Evolutionary conservation across 208 protist species (phyloP), one percentile per base, ranked within the genome.

Genomic region (Leishmania mexicana): DNA sequence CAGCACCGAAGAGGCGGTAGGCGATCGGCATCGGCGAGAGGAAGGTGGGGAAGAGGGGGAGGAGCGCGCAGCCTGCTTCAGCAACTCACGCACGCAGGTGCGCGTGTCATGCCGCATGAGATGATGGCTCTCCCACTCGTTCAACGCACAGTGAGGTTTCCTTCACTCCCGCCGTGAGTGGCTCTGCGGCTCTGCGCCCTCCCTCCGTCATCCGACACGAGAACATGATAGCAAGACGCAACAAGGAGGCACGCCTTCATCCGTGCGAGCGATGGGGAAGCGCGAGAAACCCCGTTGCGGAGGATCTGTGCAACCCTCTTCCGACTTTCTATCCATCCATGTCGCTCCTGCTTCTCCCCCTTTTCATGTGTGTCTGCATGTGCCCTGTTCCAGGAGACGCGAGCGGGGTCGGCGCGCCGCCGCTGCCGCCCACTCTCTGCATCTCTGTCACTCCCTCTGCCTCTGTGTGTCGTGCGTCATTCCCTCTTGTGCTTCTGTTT

Each of bases 1-100:
- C 79, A 10, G 49, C 80, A 15, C 68, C 28, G 42, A 73, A 73
- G 68, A 73, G 68, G 68, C 42, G 68, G 40, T 73, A 73, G 68
- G 28, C n/a, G 42, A 31, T n/a, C 42, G 38, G 24, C 24, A 47
- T 51, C 68, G 2, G 38, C 7, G 19, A 51, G 60, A 38, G 60
- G 60, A 67, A 2, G 60, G n/a, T 40, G 10, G 4, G 13, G 60
- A 38, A n/a, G 31, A 67, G 60, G n/a, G 10, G 60, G 60, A 31
- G n/a, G 60, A 64, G 1, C 60, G 19, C 60, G 4, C 24, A 67
- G 4, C 24, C 31, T 31, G 31, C 60, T 6, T n/a, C 60, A 67
- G 31, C 60, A 19, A 4, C n/a, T n/a, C 60, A 21, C 60, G 11
- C 60, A 0, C 57, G 57, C 57, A 11, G 57, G 57, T n/a, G 60